Evolutionary conservation across 176 grass and related monocot genomes (phyloP), one percentile per base, ranked within the genome.

Genomic region (Ensete glaucum): DNA sequence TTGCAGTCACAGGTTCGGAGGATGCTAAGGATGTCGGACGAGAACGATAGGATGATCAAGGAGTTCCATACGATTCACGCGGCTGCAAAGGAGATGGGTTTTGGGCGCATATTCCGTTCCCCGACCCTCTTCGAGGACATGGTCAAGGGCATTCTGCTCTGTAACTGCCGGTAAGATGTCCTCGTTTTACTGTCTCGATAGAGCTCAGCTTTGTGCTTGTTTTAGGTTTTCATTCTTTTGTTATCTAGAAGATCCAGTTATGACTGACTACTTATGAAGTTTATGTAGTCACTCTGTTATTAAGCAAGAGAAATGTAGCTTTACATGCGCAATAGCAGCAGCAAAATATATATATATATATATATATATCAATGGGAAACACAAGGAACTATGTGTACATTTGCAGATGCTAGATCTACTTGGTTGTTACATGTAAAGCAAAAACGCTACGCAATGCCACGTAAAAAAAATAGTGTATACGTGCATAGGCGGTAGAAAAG

Each of bases 61-160:
- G 85, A 82, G 67, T 96, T 96, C 75, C 92, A 92, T 62, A 43
- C 72, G 48, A 52, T 89, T 65, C 92, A 96, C 50, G 64, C 65
- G 11, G 72, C 50, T 62, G 89, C 87, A 16, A 85, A 78, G 67
- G 64, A 81, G 54, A 79, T 13, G 7, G 88, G 88, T 9, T 91
- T 96, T 26, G 88, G 92, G 2, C 76, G 77, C 51, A 59, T 96
- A 76, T 96, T 96, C 78, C 83, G 92, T 48, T 96, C 88, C 2
- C 86, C 92, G 17, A 91, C 86, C 8, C 77, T 96, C 73, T 91
- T 96, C 20, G 88, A 89, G 83, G 92, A 91, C 77, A 96, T 91
- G 92, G 77, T 89, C 84, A 96, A 96, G 82, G 89, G 88, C 86
- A 89, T 96, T 26, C 89, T 96, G 54, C 83, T 92, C 76, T 96